Evolutionary conservation across 495 filamentous ascomycete genomes (phyloP), one percentile per base, ranked within the genome.

Genomic region (Astrothelium subdiscretum): DNA sequence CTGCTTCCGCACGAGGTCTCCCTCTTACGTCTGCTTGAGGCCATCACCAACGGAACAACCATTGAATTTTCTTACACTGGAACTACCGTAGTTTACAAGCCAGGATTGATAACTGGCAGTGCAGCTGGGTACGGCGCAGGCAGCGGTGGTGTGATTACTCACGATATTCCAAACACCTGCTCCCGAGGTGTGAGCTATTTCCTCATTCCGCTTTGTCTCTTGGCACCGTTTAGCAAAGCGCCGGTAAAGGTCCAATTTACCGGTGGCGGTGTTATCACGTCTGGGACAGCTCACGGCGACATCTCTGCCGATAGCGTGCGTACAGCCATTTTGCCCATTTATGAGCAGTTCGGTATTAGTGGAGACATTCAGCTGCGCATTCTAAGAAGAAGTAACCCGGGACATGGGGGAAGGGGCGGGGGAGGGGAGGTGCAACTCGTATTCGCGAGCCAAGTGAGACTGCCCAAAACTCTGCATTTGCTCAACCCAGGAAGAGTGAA

Each of bases 31-130:
- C 87, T 99, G 8, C 85, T 99, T 66, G 94, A 97, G 72, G 79
- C 87, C 59, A 80, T 99, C 67, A 97, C 95, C 71, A 99, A 99
- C 82, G 95, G 95, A 77, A 87, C 89, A 32, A 81, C 84, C 63
- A 89, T 97, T 77, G 90, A 96, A 70, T 95, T 99, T 67, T 94
- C 90, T 18, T 90, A 95, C 74, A 96, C 90, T 11, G 94, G 95
- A 66, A 97, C 94, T 0, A 90, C 89, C 15, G 79, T 97, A 51
- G 85, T 91, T 35, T 97, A 94, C 77, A 85, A 87, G 57, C 95
- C 95, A 0, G 95, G 95, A 31, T 78, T 99, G 5, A 92, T 99
- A 66, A 92, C 88, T 1, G 95, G 92, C 57, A 85, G 83, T 52
- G 78, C 84, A 12, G 74, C 84, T 2, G 88, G 89, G 38, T 74